Evolutionary conservation across 768 basidiomycete species (phyloP).

Genomic region (Rubroboletus satanas): DNA sequence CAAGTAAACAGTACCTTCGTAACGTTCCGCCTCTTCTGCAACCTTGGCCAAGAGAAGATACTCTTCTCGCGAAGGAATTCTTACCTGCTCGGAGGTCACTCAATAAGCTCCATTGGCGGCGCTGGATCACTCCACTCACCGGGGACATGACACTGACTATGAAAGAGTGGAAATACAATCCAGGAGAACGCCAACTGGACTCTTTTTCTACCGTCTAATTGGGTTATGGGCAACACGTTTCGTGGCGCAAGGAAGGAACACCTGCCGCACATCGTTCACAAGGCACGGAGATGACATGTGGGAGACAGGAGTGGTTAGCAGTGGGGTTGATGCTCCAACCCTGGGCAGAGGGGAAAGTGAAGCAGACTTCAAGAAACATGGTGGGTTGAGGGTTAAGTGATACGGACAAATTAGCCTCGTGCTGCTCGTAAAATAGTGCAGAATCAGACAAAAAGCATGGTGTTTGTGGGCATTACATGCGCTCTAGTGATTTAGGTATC

Average conservation of each 20-base stretch:
- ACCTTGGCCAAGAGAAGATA: conserved; percentile 69
- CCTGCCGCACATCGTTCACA: conserved; percentile 13
- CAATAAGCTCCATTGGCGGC: neutral
- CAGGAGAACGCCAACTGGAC: neutral
- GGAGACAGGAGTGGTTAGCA: conserved; percentile 3
- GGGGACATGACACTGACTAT: conserved; percentile 24
- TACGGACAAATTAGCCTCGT: conserved; percentile 12
- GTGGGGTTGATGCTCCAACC: conserved; percentile 14
- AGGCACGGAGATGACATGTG: conserved; percentile 11
- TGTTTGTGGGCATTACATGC: neutral
- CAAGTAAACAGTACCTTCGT: conserved; percentile 56
- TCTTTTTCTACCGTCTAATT: conserved; percentile 29
- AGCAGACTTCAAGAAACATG: conserved; percentile 9
- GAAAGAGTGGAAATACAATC: conserved; percentile 9
- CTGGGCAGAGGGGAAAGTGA: conserved; percentile 30
- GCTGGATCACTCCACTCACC: conserved; percentile 18
- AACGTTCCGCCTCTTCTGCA: conserved; percentile 85
- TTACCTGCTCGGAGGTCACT: conserved; percentile 21
- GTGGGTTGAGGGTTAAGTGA: conserved; percentile 29
- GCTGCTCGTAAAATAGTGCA: neutral
- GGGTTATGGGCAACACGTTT: conserved; percentile 32
- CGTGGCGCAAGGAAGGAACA: conserved; percentile 10
- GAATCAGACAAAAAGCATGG: neutral
- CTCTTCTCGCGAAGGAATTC: conserved; percentile 36
- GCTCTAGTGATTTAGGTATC: neutral